Evolutionary conservation across 139 green algal species (phyloP), one percentile per base, ranked within the genome.

Genomic region (Chlamydomonas incerta): DNA sequence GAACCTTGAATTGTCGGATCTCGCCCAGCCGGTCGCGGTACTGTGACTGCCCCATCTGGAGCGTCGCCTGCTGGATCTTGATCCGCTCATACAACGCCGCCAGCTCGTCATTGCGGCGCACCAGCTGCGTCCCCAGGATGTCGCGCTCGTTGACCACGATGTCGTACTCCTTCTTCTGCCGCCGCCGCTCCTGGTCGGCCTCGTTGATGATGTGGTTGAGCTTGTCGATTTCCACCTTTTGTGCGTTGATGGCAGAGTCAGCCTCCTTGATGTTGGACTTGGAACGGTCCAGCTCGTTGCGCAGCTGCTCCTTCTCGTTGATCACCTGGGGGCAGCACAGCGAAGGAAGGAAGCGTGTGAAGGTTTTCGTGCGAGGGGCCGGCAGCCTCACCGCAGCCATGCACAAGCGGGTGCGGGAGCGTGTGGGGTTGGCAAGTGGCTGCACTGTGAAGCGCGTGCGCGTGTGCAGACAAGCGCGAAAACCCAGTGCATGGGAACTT

Each of bases 11-110:
- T 33, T 96, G 90, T 29, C 95, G 92, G 71, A 99, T 96, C 89
- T 99, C 96, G 68, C 95, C 96, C 74, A 98, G 76, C 14, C 94
- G 89, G 82, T 98, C 95, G 29, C 94, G 91, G 88, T 99, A 99
- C 88, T 98, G 94, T 63, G 95, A 92, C 89, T 97, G 94, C 10
- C 96, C 96, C 89, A 96, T 95, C 77, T 86, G 87, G 46, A 99
- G 92, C 26, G 94, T 96, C 71, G 72, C 93, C 76, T 96, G 91
- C 93, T 98, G 96, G 72, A 99, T 96, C 88, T 97, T 97, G 92
- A 98, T 95, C 90, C 98, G 98, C 86, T 98, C 96, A 80, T 99
- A 98, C 72, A 98, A 91, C 89, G 98, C 91, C 28, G 95, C 95
- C 41, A 98, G 90, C 92, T 99, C 96, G 82, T 99, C 96, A 80